Evolutionary conservation across 257 asterid species (phyloP).

Genomic region (Solanum tarijense): DNA sequence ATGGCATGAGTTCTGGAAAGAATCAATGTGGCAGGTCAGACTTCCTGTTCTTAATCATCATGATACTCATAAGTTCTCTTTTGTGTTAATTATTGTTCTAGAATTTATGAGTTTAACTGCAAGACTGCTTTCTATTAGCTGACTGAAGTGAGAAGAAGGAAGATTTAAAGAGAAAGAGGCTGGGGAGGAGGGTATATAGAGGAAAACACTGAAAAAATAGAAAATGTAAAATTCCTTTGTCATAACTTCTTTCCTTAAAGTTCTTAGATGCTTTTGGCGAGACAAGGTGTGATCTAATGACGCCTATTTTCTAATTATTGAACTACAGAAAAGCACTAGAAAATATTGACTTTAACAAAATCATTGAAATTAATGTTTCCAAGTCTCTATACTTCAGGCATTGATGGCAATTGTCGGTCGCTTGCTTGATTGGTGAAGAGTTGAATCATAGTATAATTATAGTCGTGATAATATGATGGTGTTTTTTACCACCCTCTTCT

Average conservation of each 20-base stretch:
- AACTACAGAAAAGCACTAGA: not conserved
- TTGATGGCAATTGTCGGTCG: not conserved
- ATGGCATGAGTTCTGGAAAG: conserved; percentile 95
- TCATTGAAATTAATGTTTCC: not conserved
- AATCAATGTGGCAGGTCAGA: conserved; percentile 74
- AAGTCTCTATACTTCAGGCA: not conserved
- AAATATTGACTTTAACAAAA: not conserved
- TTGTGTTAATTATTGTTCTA: not conserved
- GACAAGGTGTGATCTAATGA: not conserved
- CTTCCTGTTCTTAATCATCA: not conserved
- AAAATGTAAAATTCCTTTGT: not conserved
- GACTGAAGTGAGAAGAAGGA: not conserved
- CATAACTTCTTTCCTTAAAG: not conserved
- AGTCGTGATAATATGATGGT: not conserved
- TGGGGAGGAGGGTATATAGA: not conserved
- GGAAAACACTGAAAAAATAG: not conserved
- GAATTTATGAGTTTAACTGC: not conserved
- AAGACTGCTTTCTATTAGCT: not conserved
- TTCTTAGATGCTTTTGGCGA: not conserved
- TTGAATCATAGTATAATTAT: not conserved
- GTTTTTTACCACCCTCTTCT: not conserved
- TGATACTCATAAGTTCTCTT: not conserved
- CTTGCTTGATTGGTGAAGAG: not conserved
- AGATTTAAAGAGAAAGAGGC: not conserved
- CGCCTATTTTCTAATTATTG: not conserved